Conservation (phyloP, 139 green algal species). For the Marvania coccoides region DNA sequence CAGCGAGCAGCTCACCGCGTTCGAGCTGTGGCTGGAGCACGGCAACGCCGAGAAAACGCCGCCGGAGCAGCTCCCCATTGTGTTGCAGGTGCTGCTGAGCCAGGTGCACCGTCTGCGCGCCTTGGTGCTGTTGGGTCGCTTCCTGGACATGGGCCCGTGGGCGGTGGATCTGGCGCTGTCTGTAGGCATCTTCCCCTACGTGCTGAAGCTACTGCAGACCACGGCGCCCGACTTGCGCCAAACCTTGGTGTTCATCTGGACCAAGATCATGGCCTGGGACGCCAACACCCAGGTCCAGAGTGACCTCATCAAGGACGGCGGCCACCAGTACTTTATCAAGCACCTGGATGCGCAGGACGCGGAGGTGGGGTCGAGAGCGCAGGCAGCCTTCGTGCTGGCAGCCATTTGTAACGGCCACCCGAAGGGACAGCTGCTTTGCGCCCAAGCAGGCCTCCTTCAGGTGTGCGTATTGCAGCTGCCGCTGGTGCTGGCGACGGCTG, state of each 20-base stretch:
- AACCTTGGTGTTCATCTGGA: constrained; percentile 98
- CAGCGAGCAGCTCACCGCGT: constrained; percentile 94
- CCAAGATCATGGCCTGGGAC: constrained; percentile 96
- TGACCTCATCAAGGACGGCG: constrained; percentile 93
- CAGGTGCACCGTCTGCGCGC: constrained; percentile 91
- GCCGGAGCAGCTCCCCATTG: constrained; percentile 97
- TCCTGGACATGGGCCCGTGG: constrained; percentile 97
- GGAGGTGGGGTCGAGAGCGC: constrained; percentile 27
- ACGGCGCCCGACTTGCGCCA: constrained; percentile 80
- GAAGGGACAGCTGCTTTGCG: constrained; percentile 38
- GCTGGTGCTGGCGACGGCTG: neutral
- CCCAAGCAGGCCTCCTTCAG: constrained; percentile 31
- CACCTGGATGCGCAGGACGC: constrained; percentile 71
- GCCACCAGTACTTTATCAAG: constrained; percentile 95
- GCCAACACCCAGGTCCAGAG: constrained; percentile 65
- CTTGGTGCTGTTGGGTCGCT: constrained; percentile 88
- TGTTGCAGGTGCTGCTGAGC: constrained; percentile 95
- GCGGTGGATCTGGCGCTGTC: constrained; percentile 93
- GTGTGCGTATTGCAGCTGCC: constrained; percentile 15
- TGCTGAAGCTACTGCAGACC: constrained; percentile 99
- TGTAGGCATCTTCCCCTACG: constrained; percentile 99
- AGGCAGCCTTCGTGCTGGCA: constrained; percentile 91
- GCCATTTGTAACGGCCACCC: constrained; percentile 79
- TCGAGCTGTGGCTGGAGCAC: constrained; percentile 95
- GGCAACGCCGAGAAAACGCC: constrained; percentile 73